Evolutionary conservation across 2,329 filamentous ascomycete genomes (phyloP), one percentile per base, ranked within the genome.

Genomic region (Claviceps sp.): DNA sequence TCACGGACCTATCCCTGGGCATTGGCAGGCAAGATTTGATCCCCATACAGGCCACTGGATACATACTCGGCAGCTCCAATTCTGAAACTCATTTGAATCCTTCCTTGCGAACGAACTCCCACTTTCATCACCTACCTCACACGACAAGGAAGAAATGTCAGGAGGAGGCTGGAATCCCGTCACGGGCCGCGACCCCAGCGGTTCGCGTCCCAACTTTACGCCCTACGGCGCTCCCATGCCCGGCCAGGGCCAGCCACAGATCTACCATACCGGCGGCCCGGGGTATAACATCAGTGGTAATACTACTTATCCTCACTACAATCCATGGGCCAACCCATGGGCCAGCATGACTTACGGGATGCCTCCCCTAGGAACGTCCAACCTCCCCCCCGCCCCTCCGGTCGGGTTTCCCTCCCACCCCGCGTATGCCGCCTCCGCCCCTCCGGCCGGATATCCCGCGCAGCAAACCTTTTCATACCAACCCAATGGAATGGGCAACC

Each of bases 161-260:
- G 9, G 30, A 34, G 63, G 64, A 42, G 67, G 68, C 40, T 70
- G 67, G 67, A 72, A 72, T 53, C 69, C 69, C 4, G 53, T 67
- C 14, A 63, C 64, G 37, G 64, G 70, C 20, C 68, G 67, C 16
- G 70, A 73, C 55, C 52, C 60, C n/a, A 57, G 60, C 11, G 62
- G 62, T 20, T 48, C 53, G 38, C 63, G 63, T 1, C 69, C 69
- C 4, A 57, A 60, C 14, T 61, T 61, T 51, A 60, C 67, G 37
- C 68, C 68, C 4, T 59, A 55, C 37, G 65, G 67, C 20, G 63
- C 59, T 14, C 63, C 68, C 16, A 38, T 66, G 24, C 65, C 65
- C 1, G 53, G 59, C 20, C 67, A 65, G 47, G 66, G 66, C 53
- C 67, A 71, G 52, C 59, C 69, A 18, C 70, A 69, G 51, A 65